Conservation (phyloP, 2,329 filamentous ascomycete species). For the Colletotrichum australisinense region DNA sequence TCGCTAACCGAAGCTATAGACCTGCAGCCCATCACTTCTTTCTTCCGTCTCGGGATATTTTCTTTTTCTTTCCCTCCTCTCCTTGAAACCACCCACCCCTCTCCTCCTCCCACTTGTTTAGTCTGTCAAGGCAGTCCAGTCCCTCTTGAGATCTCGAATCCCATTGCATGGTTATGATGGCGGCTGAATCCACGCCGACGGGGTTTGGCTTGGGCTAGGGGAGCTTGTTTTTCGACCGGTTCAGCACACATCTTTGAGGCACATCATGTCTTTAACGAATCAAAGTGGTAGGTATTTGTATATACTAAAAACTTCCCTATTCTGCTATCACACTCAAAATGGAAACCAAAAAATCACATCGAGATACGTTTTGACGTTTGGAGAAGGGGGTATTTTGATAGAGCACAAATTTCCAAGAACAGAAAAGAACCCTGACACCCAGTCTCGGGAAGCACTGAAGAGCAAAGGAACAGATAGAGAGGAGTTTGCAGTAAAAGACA, state of each 20-base stretch:
- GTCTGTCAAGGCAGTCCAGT: neutral
- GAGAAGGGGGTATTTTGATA: neutral
- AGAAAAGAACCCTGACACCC: neutral
- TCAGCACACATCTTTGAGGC: too few relatives aligned
- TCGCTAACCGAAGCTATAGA: neutral
- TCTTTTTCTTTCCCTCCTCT: neutral
- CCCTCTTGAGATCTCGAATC: neutral
- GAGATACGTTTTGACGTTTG: neutral
- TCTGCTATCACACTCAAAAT: neutral
- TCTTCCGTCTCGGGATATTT: neutral
- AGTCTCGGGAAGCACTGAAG: neutral
- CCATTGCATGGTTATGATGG: neutral
- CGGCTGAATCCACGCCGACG: neutral
- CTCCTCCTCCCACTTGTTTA: neutral
- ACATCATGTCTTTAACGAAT: too few relatives aligned
- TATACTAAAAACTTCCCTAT: too few relatives aligned
- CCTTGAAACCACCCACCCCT: neutral
- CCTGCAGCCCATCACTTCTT: neutral
- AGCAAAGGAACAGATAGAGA: neutral
- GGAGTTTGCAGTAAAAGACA: neutral
- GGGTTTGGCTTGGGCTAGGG: too few relatives aligned
- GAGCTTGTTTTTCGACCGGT: too few relatives aligned
- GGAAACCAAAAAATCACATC: neutral
- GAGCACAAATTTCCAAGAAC: neutral
- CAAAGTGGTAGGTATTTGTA: too few relatives aligned